phyloP scores from a whole-genome alignment of 2,329 filamentous ascomycete genomes.

The Biscogniauxia sp. region DNA sequence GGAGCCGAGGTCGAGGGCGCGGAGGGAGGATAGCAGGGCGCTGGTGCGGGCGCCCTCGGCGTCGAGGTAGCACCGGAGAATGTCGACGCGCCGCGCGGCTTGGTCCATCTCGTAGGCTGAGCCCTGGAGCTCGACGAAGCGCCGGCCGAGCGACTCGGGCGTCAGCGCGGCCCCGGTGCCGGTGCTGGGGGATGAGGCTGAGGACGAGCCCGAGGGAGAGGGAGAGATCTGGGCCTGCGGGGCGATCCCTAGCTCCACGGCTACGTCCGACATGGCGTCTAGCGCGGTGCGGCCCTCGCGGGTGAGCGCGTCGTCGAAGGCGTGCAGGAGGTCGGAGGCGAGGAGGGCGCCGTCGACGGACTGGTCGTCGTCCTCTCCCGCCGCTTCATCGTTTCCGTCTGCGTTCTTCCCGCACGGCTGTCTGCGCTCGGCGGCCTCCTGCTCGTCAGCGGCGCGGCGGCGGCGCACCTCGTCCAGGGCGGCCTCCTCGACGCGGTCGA shows the following conservation, averaged over 20 bases:
- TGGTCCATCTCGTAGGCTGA: constrained; percentile 55
- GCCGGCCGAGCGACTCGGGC: constrained; percentile 40
- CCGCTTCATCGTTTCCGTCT: not conserved
- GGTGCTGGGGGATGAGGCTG: constrained; percentile 10
- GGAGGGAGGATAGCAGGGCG: constrained; percentile 41
- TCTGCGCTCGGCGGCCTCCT: constrained; percentile 30
- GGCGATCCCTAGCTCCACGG: constrained; percentile 49
- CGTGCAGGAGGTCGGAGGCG: constrained; percentile 43
- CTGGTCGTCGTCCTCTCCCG: not conserved
- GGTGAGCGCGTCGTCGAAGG: constrained; percentile 54
- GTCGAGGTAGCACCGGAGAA: constrained; percentile 56
- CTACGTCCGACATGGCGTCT: constrained; percentile 54
- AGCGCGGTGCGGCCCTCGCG: constrained; percentile 55
- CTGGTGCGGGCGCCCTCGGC: constrained; percentile 44
- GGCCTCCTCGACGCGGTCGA: constrained; percentile 57
- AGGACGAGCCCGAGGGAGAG: constrained; percentile 23
- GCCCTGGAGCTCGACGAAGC: constrained; percentile 55
- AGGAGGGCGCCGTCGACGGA: not conserved
- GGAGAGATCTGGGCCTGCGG: constrained; percentile 34
- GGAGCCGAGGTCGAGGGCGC: constrained; percentile 27
- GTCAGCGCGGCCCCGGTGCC: not conserved
- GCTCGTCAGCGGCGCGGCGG: constrained; percentile 19
- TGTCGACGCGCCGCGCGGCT: constrained; percentile 49
- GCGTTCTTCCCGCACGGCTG: not conserved
- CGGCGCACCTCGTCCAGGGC: constrained; percentile 52